Percentiles rank a stretch among this genome's conserved stretches.
Evolutionary conservation across 2,329 filamentous ascomycete species (phyloP).

Genomic region (Colletotrichum nymphaeae): DNA sequence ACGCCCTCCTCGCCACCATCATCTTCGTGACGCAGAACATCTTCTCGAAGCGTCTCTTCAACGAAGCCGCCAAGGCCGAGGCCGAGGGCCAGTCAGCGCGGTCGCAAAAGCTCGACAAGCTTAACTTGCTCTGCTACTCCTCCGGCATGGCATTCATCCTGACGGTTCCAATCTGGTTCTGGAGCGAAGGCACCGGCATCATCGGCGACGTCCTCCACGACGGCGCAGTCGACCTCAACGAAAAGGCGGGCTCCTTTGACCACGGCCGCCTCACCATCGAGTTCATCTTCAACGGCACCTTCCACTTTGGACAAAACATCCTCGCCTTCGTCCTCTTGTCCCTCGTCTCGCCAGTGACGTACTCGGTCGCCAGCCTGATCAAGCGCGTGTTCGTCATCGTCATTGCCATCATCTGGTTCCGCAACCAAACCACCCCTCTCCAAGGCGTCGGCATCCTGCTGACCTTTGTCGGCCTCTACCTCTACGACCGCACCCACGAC

Average conservation of each 20-base stretch:
- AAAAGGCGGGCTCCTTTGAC: conserved; percentile 75
- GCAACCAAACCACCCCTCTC: conserved; percentile 83
- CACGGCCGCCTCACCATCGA: conserved; percentile 82
- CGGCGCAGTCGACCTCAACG: conserved; percentile 75
- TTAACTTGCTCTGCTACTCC: conserved; percentile 97
- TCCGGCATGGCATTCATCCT: conserved; percentile 91
- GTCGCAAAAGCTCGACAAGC: conserved; percentile 89
- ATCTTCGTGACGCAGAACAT: conserved; percentile 99
- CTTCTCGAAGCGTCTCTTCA: conserved; percentile 97
- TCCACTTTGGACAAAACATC: conserved; percentile 97
- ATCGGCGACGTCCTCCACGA: conserved; percentile 83
- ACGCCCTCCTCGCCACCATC: conserved; percentile 88
- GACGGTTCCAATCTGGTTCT: conserved; percentile 92
- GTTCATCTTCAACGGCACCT: conserved; percentile 96
- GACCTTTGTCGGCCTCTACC: conserved; percentile 91
- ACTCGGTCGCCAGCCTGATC: conserved; percentile 94
- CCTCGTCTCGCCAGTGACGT: conserved; percentile 95
- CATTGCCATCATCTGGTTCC: conserved; percentile 96
- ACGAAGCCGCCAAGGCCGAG: conserved; percentile 88
- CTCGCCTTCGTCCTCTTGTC: conserved; percentile 93
- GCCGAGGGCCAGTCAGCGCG: conserved; percentile 72
- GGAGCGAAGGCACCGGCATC: conserved; percentile 85
- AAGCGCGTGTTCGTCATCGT: conserved; percentile 98
- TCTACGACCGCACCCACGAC: conserved; percentile 94
- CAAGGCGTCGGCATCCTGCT: conserved; percentile 88